phyloP scores from a whole-genome alignment of 345 rosid species.

The Cochlearia excelsa region DNA sequence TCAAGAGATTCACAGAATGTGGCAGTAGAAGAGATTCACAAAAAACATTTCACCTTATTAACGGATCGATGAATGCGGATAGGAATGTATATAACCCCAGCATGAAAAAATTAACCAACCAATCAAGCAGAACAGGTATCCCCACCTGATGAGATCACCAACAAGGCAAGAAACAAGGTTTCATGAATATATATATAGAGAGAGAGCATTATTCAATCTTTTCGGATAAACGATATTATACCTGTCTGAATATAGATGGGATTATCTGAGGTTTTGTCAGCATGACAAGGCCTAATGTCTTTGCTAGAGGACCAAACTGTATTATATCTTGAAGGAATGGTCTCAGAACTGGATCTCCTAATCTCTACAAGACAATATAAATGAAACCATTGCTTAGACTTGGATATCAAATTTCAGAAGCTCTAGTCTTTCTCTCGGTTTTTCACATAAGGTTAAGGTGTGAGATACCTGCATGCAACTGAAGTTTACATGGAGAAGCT shows the following conservation, averaged over 20 bases:
- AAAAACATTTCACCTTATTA: slow-evolving; percentile 51
- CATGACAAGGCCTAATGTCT: slow-evolving; percentile 94
- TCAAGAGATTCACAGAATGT: slow-evolving; percentile 18
- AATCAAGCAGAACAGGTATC: slow-evolving; percentile 67
- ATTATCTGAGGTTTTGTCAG: slow-evolving; percentile 75
- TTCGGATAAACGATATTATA: slow-evolving; percentile 15
- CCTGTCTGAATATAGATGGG: slow-evolving; percentile 86
- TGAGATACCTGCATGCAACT: slow-evolving; percentile 69
- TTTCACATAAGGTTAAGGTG: slow-evolving; percentile 11
- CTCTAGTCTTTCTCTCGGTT: background rate
- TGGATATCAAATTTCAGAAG: slow-evolving; percentile 11
- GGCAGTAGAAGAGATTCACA: background rate
- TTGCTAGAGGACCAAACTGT: slow-evolving; percentile 78
- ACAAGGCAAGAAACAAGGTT: background rate
- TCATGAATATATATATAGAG: background rate
- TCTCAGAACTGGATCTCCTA: slow-evolving; percentile 81
- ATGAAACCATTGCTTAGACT: slow-evolving; percentile 16
- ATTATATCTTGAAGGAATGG: slow-evolving; percentile 96
- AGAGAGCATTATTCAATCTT: slow-evolving; percentile 1
- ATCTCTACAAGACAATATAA: slow-evolving; percentile 45
- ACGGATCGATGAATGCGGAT: slow-evolving; percentile 68
- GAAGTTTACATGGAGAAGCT: slow-evolving; percentile 84
- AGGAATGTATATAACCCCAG: slow-evolving; percentile 80
- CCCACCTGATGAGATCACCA: slow-evolving; percentile 58
- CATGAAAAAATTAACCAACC: slow-evolving; percentile 85